Conservation (phyloP, 192 early-diverging fungal species). For the Chytriomyces confervae region DNA sequence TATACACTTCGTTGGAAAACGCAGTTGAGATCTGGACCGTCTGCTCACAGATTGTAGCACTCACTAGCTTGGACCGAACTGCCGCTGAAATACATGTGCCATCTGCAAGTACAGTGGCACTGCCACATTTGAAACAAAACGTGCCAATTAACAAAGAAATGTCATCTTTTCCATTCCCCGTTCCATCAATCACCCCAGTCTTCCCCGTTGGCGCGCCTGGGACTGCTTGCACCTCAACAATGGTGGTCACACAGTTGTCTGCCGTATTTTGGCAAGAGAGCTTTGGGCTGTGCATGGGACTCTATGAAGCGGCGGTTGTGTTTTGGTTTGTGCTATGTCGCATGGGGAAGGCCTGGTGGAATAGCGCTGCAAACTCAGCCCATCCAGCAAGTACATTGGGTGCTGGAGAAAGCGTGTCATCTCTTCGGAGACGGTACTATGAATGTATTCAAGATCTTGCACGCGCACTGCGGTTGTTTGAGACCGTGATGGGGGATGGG, state of each 20-base stretch:
- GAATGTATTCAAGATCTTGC: neutral
- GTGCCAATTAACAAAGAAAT: too few relatives aligned
- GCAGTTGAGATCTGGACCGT: neutral
- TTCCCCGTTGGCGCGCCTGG: too few relatives aligned
- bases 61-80: neutral
- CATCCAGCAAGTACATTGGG: neutral
- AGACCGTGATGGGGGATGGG: neutral
- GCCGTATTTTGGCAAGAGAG: neutral
- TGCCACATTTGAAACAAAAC: too few relatives aligned
- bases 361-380: neutral
- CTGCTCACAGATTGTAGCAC: neutral
- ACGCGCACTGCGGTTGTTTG: neutral
- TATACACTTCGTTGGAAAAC: neutral
- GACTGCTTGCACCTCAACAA: neutral
- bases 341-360: neutral
- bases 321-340: neutral
- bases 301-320: neutral
- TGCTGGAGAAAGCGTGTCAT: neutral
- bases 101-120: too few relatives aligned
- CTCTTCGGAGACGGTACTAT: neutral
- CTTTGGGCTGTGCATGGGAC: neutral
- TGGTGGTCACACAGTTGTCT: neutral
- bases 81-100: neutral
- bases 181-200: too few relatives aligned
- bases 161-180: too few relatives aligned